Percentiles rank a stretch among this genome's conserved stretches.
These are phyloP conservation scores for Rhodotorula mucilaginosa DNA, from an alignment of 1,284 basidiomycete species.

Conservation along the genomic window DNA sequence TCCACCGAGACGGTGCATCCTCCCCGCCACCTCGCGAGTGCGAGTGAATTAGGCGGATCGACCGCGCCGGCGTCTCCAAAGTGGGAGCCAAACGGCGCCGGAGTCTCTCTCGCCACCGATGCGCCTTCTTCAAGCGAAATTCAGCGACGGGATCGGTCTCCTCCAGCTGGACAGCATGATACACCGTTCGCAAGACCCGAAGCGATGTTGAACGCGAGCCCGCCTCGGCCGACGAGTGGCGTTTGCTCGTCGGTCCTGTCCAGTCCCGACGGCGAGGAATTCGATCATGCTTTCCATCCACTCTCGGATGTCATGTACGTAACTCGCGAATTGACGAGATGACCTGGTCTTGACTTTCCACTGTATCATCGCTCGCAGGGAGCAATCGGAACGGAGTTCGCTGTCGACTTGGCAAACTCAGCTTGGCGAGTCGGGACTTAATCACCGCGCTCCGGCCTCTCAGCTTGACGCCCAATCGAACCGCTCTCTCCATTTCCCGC, in stretches of 20 bases:
- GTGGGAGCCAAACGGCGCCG: too few species aligned
- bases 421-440: neutral
- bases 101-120: too few species aligned
- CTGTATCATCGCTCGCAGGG: neutral
- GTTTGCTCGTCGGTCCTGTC: constrained; percentile 2
- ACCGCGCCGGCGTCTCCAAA: neutral
- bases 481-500: neutral
- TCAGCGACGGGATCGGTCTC: too few species aligned
- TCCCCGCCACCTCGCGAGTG: neutral
- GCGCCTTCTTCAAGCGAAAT: too few species aligned
- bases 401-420: constrained; percentile 14
- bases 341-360: neutral
- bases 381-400: constrained; percentile 21
- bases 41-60: neutral
- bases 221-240: too few species aligned
- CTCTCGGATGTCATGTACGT: constrained; percentile 28
- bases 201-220: neutral
- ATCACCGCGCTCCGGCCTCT: constrained; percentile 1
- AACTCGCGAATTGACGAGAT: neutral
- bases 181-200: too few species aligned
- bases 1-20: neutral
- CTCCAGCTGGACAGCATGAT: too few species aligned
- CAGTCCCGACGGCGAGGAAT: constrained; percentile 19
- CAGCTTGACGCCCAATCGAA: neutral
- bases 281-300: constrained; percentile 20